Percentiles rank a stretch among this genome's conserved stretches.
Evolutionary conservation across 169 alveolate species (phyloP).

Genomic region (Babesia bigemina): DNA sequence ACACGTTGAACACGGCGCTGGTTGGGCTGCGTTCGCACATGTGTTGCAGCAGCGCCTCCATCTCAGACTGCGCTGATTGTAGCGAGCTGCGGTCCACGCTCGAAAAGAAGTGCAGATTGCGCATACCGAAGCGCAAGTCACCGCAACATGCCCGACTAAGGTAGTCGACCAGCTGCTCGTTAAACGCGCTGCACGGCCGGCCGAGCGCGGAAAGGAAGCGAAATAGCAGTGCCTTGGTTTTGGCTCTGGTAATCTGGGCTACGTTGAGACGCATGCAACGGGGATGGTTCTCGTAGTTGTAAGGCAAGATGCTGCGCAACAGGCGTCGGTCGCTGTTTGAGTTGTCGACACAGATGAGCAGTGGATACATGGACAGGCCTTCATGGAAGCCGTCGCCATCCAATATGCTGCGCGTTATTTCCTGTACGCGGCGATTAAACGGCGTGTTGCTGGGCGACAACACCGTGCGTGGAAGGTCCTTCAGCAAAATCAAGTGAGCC

Average conservation of each 20-base stretch:
- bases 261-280: slow-evolving; percentile 45
- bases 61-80: not conserved
- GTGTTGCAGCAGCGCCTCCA: slow-evolving; percentile 20
- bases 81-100: not conserved
- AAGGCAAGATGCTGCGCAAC: slow-evolving; percentile 52
- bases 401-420: slow-evolving; percentile 24
- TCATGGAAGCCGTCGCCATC: slow-evolving; percentile 16
- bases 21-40: slow-evolving; percentile 43
- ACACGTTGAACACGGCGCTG: slow-evolving; percentile 28
- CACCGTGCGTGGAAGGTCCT: slow-evolving; percentile 48
- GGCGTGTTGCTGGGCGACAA: slow-evolving; percentile 21
- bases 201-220: not conserved
- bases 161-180: slow-evolving; percentile 30
- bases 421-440: slow-evolving; percentile 24
- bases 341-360: slow-evolving; percentile 51
- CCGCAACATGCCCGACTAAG: slow-evolving; percentile 40
- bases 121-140: slow-evolving; percentile 54
- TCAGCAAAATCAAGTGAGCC: slow-evolving; percentile 41
- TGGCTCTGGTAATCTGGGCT: slow-evolving; percentile 47
- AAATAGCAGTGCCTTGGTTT: slow-evolving; percentile 21
- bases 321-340: slow-evolving; percentile 44
- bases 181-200: slow-evolving; percentile 1
- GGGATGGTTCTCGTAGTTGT: slow-evolving; percentile 49
- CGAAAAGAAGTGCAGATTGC: slow-evolving; percentile 45
- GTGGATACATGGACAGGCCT: slow-evolving; percentile 36